Percentiles rank a stretch among this genome's conserved stretches.
Evolutionary conservation across 805 yeast genomes (phyloP).

Genomic region (Pichia insulana): DNA sequence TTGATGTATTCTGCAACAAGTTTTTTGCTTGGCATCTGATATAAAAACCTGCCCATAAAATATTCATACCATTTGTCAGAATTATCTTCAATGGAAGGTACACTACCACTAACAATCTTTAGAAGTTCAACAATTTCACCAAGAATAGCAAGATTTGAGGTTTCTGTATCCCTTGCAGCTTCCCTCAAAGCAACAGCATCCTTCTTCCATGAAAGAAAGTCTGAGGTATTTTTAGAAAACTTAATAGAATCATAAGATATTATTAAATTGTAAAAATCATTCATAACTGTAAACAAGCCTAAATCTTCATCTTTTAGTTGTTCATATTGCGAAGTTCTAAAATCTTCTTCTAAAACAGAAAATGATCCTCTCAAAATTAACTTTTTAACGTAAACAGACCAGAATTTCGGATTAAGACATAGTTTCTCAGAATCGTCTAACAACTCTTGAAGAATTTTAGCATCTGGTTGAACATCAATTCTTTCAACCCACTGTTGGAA

Average conservation of each 20-base stretch:
- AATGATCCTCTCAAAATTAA: conserved; percentile 55
- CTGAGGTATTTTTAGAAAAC: conserved; percentile 30
- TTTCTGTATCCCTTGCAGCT: conserved; percentile 21
- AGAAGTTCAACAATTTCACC: conserved; percentile 35
- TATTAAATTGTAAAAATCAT: conserved; percentile 34
- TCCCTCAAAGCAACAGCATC: conserved; percentile 44
- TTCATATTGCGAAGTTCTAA: conserved; percentile 36
- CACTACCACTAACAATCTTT: conserved; percentile 38
- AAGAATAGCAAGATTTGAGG: conserved; percentile 23
- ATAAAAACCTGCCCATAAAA: conserved; percentile 33
- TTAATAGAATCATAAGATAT: conserved; percentile 30
- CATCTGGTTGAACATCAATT: conserved; percentile 59
- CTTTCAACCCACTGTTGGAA: conserved; percentile 58
- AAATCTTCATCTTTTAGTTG: conserved; percentile 26
- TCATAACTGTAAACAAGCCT: conserved; percentile 30
- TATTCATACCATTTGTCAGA: conserved; percentile 66
- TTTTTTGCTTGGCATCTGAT: conserved; percentile 46
- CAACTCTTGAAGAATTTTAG: conserved; percentile 38
- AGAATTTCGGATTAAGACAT: conserved; percentile 44
- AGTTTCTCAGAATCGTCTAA: conserved; percentile 34
- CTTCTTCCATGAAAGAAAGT: conserved; percentile 43
- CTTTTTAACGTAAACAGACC: conserved; percentile 52
- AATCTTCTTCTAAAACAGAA: conserved; percentile 42
- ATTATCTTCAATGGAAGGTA: conserved; percentile 38
- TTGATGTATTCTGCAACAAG: conserved; percentile 34